phyloP scores from a whole-genome alignment of 306 rosid species.

The Acacia crassicarpa region DNA sequence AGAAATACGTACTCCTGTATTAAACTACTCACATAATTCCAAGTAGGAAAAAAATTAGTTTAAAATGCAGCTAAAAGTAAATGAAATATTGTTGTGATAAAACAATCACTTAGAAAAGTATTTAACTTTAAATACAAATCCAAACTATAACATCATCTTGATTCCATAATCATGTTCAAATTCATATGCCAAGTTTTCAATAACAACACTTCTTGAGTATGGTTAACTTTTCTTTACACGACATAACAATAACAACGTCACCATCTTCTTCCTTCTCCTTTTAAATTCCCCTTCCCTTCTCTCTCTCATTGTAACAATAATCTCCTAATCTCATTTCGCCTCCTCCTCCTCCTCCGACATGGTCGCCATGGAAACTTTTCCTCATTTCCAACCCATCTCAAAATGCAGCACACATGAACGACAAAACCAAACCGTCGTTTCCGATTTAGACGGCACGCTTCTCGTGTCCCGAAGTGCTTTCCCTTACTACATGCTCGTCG shows the following conservation, averaged over 20 bases:
- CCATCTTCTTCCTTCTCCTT: slow-evolving; percentile 34
- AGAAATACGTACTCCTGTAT: too few species aligned
- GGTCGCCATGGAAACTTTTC: slow-evolving; percentile 45
- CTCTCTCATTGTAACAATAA: slow-evolving; percentile 23
- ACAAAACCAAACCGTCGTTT: slow-evolving; percentile 72
- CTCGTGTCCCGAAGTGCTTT: slow-evolving; percentile 68
- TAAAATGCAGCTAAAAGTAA: background rate
- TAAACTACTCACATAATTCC: background rate
- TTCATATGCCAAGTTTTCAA: background rate
- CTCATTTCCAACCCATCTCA: slow-evolving; percentile 58
- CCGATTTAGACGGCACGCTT: slow-evolving; percentile 87
- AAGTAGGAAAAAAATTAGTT: too few species aligned
- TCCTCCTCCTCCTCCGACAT: slow-evolving; percentile 30
- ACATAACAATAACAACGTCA: background rate
- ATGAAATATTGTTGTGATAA: background rate
- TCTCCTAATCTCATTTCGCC: too few species aligned
- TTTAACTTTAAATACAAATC: background rate
- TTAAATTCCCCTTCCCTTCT: slow-evolving; percentile 41
- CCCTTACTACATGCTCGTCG: slow-evolving; percentile 90
- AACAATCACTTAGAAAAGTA: background rate
- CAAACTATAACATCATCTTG: background rate
- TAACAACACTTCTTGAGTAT: background rate
- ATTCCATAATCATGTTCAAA: background rate
- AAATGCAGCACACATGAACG: slow-evolving; percentile 62
- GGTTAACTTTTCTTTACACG: background rate